Base-by-base conservation (phyloP, 257 asterid genomes). In the Rhazya stricta region DNA sequence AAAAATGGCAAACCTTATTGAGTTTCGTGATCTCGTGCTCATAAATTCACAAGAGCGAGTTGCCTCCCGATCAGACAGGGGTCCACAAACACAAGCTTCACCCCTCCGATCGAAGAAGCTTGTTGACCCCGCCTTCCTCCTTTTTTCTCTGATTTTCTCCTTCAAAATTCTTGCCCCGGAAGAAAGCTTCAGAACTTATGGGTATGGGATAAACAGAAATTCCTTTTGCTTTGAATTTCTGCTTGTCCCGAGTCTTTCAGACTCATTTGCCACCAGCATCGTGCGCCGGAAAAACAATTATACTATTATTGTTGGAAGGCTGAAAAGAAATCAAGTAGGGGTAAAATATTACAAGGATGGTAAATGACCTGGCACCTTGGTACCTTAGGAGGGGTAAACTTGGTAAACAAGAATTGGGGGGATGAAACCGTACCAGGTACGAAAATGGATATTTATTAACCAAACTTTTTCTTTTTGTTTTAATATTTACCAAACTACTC, bases 1-100 rank as follows among this genome's bases (percentile, higher is more conserved):
- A 48, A 46, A 70, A 48, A 51, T 30, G 30, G 48, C 30, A 21
- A 30, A 71, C 75, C 62, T 53, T 71, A 71, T 71, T 0, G 75
- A 71, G 25, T 71, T 30, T 36, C 75, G 75, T 54, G 75, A 71
- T 71, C 75, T 71, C 75, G 75, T 71, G 75, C 75, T 50, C 62
- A 71, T 71, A 71, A 71, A 71, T 46, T 46, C 43, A 71, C 65
- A 50, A 51, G 32, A 50, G 75, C 19, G 61, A 29, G 63, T 18
- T 11, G 29, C 75, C n/a, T 70, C 74, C 42, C 43, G 62, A 71
- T 50, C 9, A 71, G 71, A 66, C 50, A 66, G 46, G 62, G 75
- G 75, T 71, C 62, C 75, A 69, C 73, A 45, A 32, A 23, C 42
- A 15, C 30, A 53, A 51, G 62, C 45, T 51, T 46, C 62, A 30